Evolutionary conservation across 495 filamentous ascomycete genomes (phyloP).

Genomic region (Aeminium ludgeri): DNA sequence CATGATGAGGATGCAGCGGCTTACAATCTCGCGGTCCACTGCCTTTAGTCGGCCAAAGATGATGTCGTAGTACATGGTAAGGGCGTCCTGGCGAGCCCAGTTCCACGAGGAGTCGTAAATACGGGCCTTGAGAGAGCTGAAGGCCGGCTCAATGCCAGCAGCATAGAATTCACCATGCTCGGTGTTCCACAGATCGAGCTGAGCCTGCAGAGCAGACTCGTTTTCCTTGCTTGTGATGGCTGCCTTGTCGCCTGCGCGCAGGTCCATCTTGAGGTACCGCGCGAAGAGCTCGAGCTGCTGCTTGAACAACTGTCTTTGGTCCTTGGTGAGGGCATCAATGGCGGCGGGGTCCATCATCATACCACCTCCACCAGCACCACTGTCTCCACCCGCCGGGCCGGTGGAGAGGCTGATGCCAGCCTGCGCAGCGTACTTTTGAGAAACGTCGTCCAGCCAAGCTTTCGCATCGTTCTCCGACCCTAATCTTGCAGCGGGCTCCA

Average conservation of each 20-base stretch:
- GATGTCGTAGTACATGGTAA: conserved; percentile 98
- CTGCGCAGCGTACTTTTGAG: conserved; percentile 75
- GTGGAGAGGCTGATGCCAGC: conserved; percentile 75
- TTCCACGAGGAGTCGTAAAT: conserved; percentile 99
- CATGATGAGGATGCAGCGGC: conserved; percentile 97
- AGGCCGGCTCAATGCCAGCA: conserved; percentile 80
- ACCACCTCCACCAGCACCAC: conserved; percentile 49
- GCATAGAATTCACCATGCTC: conserved; percentile 97
- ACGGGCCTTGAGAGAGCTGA: conserved; percentile 82
- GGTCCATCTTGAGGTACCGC: conserved; percentile 90
- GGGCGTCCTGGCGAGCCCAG: conserved; percentile 92
- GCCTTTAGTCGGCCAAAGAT: conserved; percentile 89
- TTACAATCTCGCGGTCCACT: conserved; percentile 95
- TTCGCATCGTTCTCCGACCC: conserved; percentile 83
- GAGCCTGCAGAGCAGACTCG: conserved; percentile 68
- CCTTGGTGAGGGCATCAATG: conserved; percentile 90
- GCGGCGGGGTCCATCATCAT: conserved; percentile 99
- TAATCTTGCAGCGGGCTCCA: conserved; percentile 77
- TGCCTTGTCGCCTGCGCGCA: conserved; percentile 87
- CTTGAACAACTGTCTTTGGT: conserved; percentile 87
- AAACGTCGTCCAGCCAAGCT: conserved; percentile 67
- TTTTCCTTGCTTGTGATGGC: conserved; percentile 69
- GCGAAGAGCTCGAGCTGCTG: conserved; percentile 91
- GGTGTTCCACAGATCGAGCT: conserved; percentile 83
- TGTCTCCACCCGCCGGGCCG: conserved; percentile 57